A percentile compares a stretch with the other conserved stretches of the same genome.
These are phyloP conservation scores for Ampelomyces quisqualis DNA, from an alignment of 2,329 filamentous ascomycete species.

Conservation along the genomic window DNA sequence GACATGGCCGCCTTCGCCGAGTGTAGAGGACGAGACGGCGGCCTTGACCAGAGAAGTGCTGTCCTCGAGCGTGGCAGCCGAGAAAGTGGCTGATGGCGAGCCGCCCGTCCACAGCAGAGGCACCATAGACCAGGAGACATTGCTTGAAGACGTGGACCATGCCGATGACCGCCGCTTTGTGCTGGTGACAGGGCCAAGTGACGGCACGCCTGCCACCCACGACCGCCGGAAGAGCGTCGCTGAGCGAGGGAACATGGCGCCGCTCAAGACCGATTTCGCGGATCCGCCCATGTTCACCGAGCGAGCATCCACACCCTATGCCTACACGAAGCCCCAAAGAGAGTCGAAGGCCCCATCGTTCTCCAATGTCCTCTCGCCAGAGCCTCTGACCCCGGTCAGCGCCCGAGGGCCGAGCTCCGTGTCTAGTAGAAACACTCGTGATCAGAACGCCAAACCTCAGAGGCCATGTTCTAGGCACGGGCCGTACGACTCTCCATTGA, in stretches of 20 bases:
- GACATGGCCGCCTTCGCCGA: conserved; percentile 61
- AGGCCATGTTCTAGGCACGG: conserved; percentile 27
- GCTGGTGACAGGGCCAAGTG: conserved; percentile 48
- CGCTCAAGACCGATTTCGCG: conserved; percentile 39
- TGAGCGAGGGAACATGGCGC: conserved; percentile 38
- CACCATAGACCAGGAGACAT: conserved; percentile 65
- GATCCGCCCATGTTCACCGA: conserved; percentile 45
- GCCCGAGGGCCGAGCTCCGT: conserved; percentile 31
- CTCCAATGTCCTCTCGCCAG: conserved; percentile 51
- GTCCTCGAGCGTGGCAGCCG: conserved; percentile 25
- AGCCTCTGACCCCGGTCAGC: conserved; percentile 47
- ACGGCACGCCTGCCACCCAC: conserved; percentile 10
- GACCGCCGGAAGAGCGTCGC: conserved; percentile 36
- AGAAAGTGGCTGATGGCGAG: conserved; percentile 47
- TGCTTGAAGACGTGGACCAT: conserved; percentile 62
- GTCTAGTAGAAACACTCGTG: conserved; percentile 19
- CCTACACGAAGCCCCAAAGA: conserved; percentile 44
- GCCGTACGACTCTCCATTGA: conserved; percentile 25
- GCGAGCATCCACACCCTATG: conserved; percentile 50
- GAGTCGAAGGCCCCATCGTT: conserved; percentile 37
- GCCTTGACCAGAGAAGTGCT: conserved; percentile 64
- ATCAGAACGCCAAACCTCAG: conserved; percentile 32
- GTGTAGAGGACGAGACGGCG: conserved; percentile 67
- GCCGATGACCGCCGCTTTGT: conserved; percentile 66
- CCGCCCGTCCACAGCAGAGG: conserved; percentile 65